Percentiles rank a stretch among this genome's conserved stretches.
phyloP scores from a whole-genome alignment of 2,329 filamentous ascomycete genomes.

The Lasiodiplodia citricola region DNA sequence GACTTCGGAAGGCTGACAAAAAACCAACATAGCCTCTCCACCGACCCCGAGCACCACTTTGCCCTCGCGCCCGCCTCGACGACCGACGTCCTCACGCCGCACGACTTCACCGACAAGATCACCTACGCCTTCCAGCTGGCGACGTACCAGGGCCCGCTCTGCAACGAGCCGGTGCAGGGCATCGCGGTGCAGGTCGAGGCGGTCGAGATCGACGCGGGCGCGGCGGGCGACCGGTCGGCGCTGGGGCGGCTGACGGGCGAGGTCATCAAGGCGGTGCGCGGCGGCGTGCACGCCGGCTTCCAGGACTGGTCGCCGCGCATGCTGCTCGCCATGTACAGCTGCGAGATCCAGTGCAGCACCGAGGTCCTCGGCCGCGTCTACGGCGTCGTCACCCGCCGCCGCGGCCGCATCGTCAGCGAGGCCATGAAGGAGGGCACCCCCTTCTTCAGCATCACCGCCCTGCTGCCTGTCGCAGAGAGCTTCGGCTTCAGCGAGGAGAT shows the following conservation, averaged over 20 bases:
- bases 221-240: conserved; percentile 65
- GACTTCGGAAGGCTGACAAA: not conserved
- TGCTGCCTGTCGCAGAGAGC: conserved; percentile 89
- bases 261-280: conserved; percentile 86
- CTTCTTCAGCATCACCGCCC: conserved; percentile 90
- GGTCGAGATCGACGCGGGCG: conserved; percentile 64
- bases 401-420: conserved; percentile 87
- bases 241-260: conserved; percentile 83
- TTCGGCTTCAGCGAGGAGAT: conserved; percentile 98
- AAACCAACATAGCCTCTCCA: conserved; percentile 27
- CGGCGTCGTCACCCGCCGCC: conserved; percentile 92
- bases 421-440: conserved; percentile 93
- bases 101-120: conserved; percentile 87
- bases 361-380: conserved; percentile 96
- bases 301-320: conserved; percentile 96
- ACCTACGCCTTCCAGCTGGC: conserved; percentile 93
- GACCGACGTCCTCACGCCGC: conserved; percentile 55
- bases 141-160: conserved; percentile 85
- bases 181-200: conserved; percentile 90
- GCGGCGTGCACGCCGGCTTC: conserved; percentile 83
- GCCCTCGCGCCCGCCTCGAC: not conserved
- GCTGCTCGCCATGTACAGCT: conserved; percentile 95
- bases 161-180: conserved; percentile 90
- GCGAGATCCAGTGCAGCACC: conserved; percentile 94
- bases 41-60: conserved; percentile 38